phyloP scores from a whole-genome alignment of 106 monocot species.

The Allium fistulosum region DNA sequence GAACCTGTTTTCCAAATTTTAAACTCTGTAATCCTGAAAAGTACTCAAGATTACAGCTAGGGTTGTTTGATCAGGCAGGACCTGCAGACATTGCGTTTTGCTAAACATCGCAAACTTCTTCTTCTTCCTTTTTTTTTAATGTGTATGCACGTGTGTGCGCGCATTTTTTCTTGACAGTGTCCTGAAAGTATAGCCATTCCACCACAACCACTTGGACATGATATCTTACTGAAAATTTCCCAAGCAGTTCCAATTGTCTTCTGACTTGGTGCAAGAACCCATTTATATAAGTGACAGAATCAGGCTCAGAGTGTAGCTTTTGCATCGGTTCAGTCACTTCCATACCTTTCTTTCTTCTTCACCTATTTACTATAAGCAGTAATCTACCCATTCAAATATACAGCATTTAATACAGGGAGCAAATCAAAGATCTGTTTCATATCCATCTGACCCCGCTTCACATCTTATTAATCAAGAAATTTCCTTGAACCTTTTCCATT shows the following conservation, averaged over 20 bases:
- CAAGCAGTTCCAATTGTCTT: slow-evolving; percentile 43
- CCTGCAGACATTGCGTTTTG: too few species aligned
- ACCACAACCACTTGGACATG: slow-evolving; percentile 35
- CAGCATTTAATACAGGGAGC: slow-evolving; percentile 35
- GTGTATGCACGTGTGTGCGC: too few species aligned
- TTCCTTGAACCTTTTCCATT: slow-evolving; percentile 5
- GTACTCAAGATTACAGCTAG: too few species aligned
- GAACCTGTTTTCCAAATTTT: too few species aligned
- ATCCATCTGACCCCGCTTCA: slow-evolving; percentile 44
- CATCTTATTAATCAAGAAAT: slow-evolving; percentile 63
- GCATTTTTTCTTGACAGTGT: slow-evolving; percentile 40
- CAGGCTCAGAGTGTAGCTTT: slow-evolving; percentile 38
- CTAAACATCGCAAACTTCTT: too few species aligned
- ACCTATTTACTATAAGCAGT: slow-evolving; percentile 57
- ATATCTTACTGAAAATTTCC: slow-evolving; percentile 58
- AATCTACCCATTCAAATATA: slow-evolving; percentile 81
- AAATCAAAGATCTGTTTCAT: slow-evolving; percentile 38
- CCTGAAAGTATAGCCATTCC: slow-evolving; percentile 78
- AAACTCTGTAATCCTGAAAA: too few species aligned
- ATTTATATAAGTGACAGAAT: slow-evolving; percentile 63
- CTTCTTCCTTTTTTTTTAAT: too few species aligned
- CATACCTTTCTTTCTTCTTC: slow-evolving; percentile 33
- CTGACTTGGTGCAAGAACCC: slow-evolving; percentile 42
- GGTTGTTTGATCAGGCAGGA: too few species aligned
- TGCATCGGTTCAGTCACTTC: slow-evolving; percentile 42